phyloP scores from a whole-genome alignment of 2,329 filamentous ascomycete species.

The Allantophomopsis lycopodina region DNA sequence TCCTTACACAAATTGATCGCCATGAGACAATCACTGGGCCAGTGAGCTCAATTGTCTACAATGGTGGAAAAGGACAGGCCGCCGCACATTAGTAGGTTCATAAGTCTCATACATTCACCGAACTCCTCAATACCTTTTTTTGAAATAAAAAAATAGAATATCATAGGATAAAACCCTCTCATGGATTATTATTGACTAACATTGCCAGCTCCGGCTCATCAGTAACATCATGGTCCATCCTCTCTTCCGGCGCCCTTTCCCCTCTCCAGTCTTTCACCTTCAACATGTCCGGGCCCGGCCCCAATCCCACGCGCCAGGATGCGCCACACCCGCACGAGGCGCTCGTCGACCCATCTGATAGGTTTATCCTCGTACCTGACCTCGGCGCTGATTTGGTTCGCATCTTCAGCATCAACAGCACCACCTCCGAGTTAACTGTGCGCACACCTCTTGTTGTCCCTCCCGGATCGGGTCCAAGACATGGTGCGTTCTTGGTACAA shows the following conservation, averaged over 20 bases:
- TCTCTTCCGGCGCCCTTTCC: neutral
- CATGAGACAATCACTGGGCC: slow-evolving; percentile 22
- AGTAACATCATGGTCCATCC: slow-evolving; percentile 23
- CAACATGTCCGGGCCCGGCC: slow-evolving; percentile 20
- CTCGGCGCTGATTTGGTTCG: slow-evolving; percentile 35
- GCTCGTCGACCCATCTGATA: slow-evolving; percentile 34
- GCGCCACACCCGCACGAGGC: slow-evolving; percentile 35
- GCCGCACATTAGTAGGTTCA: slow-evolving; percentile 20
- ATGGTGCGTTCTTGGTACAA: slow-evolving; percentile 31
- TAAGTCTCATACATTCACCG: slow-evolving; percentile 9
- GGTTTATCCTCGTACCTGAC: slow-evolving; percentile 35
- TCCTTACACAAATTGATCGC: slow-evolving; percentile 22
- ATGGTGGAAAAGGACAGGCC: slow-evolving; percentile 21
- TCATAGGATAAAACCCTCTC: too few relatives aligned
- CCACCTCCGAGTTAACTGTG: slow-evolving; percentile 23
- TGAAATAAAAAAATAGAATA: too few relatives aligned
- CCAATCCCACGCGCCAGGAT: slow-evolving; percentile 24
- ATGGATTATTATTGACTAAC: neutral
- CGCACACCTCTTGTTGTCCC: slow-evolving; percentile 19
- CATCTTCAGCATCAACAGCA: slow-evolving; percentile 28
- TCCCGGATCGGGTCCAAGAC: slow-evolving; percentile 34
- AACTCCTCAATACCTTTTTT: too few relatives aligned
- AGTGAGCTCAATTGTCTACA: slow-evolving; percentile 26
- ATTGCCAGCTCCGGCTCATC: slow-evolving; percentile 8
- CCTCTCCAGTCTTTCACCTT: slow-evolving; percentile 26